Percentiles rank a stretch among this genome's conserved stretches.
phyloP scores from a whole-genome alignment of 2,329 filamentous ascomycete species.

The Sporothrix luriei region DNA sequence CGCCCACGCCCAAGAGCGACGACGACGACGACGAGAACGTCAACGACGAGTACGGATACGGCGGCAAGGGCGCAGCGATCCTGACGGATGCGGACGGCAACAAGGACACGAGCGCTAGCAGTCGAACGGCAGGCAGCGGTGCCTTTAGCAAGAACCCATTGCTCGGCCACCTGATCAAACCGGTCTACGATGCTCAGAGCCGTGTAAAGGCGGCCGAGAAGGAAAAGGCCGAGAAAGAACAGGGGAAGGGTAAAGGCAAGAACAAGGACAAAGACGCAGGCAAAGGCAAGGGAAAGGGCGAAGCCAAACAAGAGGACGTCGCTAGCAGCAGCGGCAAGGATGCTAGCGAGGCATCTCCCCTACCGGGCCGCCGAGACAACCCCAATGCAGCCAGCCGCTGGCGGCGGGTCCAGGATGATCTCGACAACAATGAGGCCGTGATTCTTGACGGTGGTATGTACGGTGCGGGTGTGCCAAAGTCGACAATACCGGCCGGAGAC shows the following conservation, averaged over 20 bases:
- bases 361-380: slow-evolving; percentile 49
- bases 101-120: slow-evolving; percentile 35
- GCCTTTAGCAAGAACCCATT: slow-evolving; percentile 71
- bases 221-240: slow-evolving; percentile 34
- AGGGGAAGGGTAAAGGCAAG: slow-evolving; percentile 14
- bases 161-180: slow-evolving; percentile 64
- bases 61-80: slow-evolving; percentile 28
- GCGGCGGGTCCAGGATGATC: slow-evolving; percentile 64
- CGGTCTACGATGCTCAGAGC: slow-evolving; percentile 53
- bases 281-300: background rate
- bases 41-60: slow-evolving; percentile 40
- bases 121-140: slow-evolving; percentile 48
- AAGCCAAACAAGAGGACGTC: background rate
- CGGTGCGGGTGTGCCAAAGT: slow-evolving; percentile 42
- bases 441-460: slow-evolving; percentile 61
- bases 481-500: background rate
- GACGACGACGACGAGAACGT: slow-evolving; percentile 28
- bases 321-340: background rate
- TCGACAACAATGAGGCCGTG: slow-evolving; percentile 60
- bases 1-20: slow-evolving; percentile 51
- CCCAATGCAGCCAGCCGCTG: slow-evolving; percentile 48
- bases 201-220: slow-evolving; percentile 41
- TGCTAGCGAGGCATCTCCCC: background rate
- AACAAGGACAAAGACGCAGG: slow-evolving; percentile 13
- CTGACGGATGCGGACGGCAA: slow-evolving; percentile 46